Base-by-base conservation (phyloP, 495 filamentous ascomycete species). In the Friedmanniomyces simplex region DNA sequence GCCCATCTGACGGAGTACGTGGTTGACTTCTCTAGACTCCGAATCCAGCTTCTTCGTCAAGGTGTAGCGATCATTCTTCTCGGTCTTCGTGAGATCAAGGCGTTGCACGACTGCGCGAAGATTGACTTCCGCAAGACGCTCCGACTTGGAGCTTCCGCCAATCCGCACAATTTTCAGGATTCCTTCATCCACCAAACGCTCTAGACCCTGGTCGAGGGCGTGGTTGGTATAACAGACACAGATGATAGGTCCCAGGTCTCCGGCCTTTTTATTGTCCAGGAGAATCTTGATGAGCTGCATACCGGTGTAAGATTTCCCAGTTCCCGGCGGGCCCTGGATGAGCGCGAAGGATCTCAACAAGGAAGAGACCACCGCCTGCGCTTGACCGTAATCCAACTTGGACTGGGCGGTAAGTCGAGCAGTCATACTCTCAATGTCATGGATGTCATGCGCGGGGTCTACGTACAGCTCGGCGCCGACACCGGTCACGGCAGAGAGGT, bases 251-350 rank as follows among this genome's bases (percentile, higher is more conserved):
- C 85, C 83, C 2, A 89, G 67, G 0, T 66, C 47, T 0, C 72
- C 74, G 36, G 61, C 60, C 0, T 47, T 58, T 42, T 77, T 77
- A 60, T 86, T 85, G 11, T 69, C 73, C 1, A 90, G 68, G 6
- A 91, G 66, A 1, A 80, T 77, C 58, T 86, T 79, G 20, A 88
- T 74, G 49, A 82, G 63, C 36, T 74, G 69, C 16, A 81, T 74
- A 2, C 79, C 82, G 0, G 76, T 78, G 56, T 75, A 86, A 53
- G 74, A 79, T 66, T 94, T 93, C 3, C 88, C 88, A 2, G 87
- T 91, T 0, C 88, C 88, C 3, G 88, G 88, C 0, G 88, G 88
- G 0, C 88, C 88, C 73, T 93, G 86, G 32, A 91, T 86, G 0
- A 89, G 70, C 6, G 80, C 80, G 21, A 89, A 59, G 3, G 70